A percentile compares a stretch with the other conserved stretches of the same genome.
phyloP scores from a whole-genome alignment of 257 asterid species.

The Solanum ossicruentum region DNA sequence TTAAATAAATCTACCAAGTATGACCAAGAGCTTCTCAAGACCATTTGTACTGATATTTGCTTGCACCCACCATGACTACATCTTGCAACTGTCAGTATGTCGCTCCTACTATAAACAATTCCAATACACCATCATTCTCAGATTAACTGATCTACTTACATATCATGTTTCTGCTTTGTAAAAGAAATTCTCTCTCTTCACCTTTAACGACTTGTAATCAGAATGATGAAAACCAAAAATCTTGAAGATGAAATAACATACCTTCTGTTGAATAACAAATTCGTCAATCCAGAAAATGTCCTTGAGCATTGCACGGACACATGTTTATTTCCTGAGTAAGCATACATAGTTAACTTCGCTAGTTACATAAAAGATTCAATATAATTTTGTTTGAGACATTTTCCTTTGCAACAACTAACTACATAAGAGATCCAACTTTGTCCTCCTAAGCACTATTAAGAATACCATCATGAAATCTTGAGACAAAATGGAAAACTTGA shows the following conservation, averaged over 20 bases:
- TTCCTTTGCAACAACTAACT: not conserved
- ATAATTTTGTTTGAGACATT: not conserved
- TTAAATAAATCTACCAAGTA: not conserved
- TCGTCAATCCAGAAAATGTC: slow-evolving; percentile 50
- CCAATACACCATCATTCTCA: not conserved
- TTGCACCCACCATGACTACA: not conserved
- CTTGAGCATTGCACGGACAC: slow-evolving; percentile 55
- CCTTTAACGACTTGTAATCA: not conserved
- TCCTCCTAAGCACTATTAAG: not conserved
- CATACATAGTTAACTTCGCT: not conserved
- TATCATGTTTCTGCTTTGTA: not conserved
- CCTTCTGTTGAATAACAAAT: slow-evolving; percentile 64
- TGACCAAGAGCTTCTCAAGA: not conserved
- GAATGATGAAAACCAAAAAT: not conserved
- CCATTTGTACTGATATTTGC: not conserved
- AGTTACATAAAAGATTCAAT: not conserved
- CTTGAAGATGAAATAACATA: not conserved
- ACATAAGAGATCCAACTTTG: not conserved
- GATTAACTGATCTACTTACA: not conserved
- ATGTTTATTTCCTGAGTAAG: slow-evolving; percentile 43
- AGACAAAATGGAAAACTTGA: not conserved
- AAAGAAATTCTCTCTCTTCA: not conserved
- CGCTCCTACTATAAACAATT: not conserved
- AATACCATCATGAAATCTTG: not conserved
- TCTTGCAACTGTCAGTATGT: not conserved